Base-by-base conservation (phyloP, 1,284 basidiomycete genomes). In the Ceratobasidium sp. region DNA sequence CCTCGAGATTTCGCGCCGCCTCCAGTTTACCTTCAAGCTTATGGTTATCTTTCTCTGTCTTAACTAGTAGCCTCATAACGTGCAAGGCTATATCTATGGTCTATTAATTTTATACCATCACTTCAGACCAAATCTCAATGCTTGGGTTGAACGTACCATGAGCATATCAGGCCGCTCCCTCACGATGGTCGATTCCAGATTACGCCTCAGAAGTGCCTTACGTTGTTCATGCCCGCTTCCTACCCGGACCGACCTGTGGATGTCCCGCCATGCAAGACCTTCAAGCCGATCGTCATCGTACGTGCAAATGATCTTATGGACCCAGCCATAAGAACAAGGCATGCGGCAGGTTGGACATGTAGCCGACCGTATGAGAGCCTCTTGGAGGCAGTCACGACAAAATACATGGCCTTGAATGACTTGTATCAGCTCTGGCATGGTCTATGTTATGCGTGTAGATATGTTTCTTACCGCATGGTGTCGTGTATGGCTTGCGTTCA, bases 251-350 rank as follows among this genome's bases (percentile, higher is more conserved):
- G 44, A 13, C 28, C 18, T 26, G 18, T 2, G n/a, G 2, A 66
- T 42, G 6, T 23, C 39, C 10, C n/a, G n/a, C 63, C 63, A 66
- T 23, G 23, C n/a, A 46, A 13, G 13, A 5, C 10, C 63, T 42
- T 66, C 40, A 5, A 23, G 40, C 20, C n/a, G n/a, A 18, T 23
- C 18, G 26, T 23, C 39, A 12, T 53, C 15, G 18, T 49, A 15
- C 28, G 44, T 51, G 46, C 66, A 68, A 13, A 68, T 49, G 3
- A 68, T 51, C 23, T 68, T 51, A 49, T 51, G 66, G 33, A 53
- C 23, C 7, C 46, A 28, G 20, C 13, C 10, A 28, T 10, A 13
- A 3, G 66, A 2, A 23, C 44, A 49, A 12, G 46, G 46, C 12
- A 23, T 33, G 44, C 66, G 66, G 23, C 66, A 68, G 2, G 49